Evolutionary conservation across 2,329 filamentous ascomycete species (phyloP).

Genomic region (Tolypocladium sp.): DNA sequence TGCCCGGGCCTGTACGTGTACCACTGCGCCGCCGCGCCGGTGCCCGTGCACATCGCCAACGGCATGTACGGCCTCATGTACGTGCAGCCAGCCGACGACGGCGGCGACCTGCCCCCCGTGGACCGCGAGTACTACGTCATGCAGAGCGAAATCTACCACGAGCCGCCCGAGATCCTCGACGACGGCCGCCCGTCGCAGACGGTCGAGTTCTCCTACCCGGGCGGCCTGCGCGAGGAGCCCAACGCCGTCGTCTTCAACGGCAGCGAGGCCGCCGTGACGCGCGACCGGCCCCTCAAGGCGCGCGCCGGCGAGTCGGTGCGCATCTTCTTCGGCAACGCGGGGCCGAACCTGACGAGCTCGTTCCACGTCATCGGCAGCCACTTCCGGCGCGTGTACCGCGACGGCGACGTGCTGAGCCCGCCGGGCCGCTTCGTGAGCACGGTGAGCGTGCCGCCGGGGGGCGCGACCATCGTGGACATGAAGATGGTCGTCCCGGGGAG

Average conservation of each 20-base stretch:
- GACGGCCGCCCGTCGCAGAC: slow-evolving; percentile 16
- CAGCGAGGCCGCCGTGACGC: slow-evolving; percentile 19
- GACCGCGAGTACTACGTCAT: slow-evolving; percentile 26
- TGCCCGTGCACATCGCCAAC: slow-evolving; percentile 25
- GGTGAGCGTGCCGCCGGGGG: slow-evolving; percentile 16
- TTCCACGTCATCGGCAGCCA: slow-evolving; percentile 24
- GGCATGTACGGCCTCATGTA: slow-evolving; percentile 27
- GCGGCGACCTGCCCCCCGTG: slow-evolving; percentile 14
- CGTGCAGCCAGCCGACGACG: slow-evolving; percentile 18
- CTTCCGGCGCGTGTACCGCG: slow-evolving; percentile 18
- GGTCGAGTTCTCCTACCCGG: slow-evolving; percentile 24
- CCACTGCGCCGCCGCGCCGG: slow-evolving; percentile 24
- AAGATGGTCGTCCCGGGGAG: slow-evolving; percentile 21
- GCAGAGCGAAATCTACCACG: slow-evolving; percentile 27
- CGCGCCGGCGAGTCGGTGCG: slow-evolving; percentile 17
- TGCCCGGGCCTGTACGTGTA: slow-evolving; percentile 21
- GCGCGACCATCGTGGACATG: slow-evolving; percentile 19
- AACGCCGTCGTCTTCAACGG: slow-evolving; percentile 22
- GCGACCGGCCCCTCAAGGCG: slow-evolving; percentile 19
- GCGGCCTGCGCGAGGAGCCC: slow-evolving; percentile 20
- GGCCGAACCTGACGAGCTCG: slow-evolving; percentile 22
- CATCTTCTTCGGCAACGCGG: slow-evolving; percentile 25
- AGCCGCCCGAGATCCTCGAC: slow-evolving; percentile 21
- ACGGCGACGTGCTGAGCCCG: slow-evolving; percentile 20
- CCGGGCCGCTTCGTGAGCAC: slow-evolving; percentile 17